Evolutionary conservation across 768 basidiomycete species (phyloP), one percentile per base, ranked within the genome.

Genomic region (Leccinellum rugosiceps): DNA sequence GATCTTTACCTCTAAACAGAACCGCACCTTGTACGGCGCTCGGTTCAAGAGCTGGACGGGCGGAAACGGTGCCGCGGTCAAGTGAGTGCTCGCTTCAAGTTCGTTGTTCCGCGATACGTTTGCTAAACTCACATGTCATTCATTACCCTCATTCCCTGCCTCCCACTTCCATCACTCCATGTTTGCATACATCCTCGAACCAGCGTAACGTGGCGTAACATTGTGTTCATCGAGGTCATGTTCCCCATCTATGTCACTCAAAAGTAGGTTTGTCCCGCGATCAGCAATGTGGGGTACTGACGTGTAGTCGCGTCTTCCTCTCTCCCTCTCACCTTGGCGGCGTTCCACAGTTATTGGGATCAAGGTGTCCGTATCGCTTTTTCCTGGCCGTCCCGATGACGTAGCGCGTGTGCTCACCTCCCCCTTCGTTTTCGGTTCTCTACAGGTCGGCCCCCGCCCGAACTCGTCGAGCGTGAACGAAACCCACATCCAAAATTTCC

Each of bases 1-100:
- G 8, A 25, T n/a, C 13, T 45, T 45, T 14, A 44, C 43, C n/a
- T 38, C 35, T 38, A 7, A 17, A 38, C 55, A 84, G 83, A 78
- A 78, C 60, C 76, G 78, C 52, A 68, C 77, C 0, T 68, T 84
- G 3, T 85, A 85, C 56, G 84, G 73, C 7, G 84, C 83, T n/a
- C 78, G 84, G 10, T 86, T 85, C 74, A 85, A 85, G 72, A 85
- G 84, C 64, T 85, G 83, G 83, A 80, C 81, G 1, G 84, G 84
- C 0, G 84, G 84, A 31, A 82, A 83, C 55, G 84, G 85, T 0
- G 53, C 80, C 3, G 83, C 82, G 1, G 69, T 76, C 46, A 85
- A 85, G 83, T 84, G 58, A 6, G 77, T 53, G 35, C 2, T 30
- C 41, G 17, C 23, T 15, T 26, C n/a, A n/a, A n/a, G n/a, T n/a